Evolutionary conservation across 768 basidiomycete species (phyloP), one percentile per base, ranked within the genome.

Genomic region (Hericium coralloides): DNA sequence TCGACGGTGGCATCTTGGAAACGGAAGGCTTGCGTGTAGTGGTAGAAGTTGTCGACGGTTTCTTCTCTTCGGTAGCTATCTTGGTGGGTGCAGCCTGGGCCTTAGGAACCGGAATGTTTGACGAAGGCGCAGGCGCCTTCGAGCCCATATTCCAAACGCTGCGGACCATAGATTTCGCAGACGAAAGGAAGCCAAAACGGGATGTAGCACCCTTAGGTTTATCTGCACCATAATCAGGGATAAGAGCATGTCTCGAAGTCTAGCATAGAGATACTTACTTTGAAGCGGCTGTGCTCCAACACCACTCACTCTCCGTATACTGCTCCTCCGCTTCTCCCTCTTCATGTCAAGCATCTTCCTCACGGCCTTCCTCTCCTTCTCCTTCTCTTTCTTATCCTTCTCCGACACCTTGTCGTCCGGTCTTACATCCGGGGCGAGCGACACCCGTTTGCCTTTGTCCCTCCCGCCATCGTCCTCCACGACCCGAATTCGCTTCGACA

Each of bases 81-180:
- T 53, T 52, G 5, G 59, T 59, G 17, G 55, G 58, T 43, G 59
- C 55, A 4, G 67, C 47, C 6, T 31, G 31, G 31, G 10, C 8
- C 58, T 70, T 75, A 39, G 68, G 59, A 18, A 66, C 62, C 9
- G 68, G 65, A 15, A 69, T 61, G 38, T 55, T 68, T 5, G 70
- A 63, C 10, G 60, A 53, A 9, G 67, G 52, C 15, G 68, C 52
- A 12, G 52, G 57, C 4, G 60, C 65, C 18, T 66, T 69, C 12
- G 67, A 71, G 23, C 77, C 80, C 61, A 85, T 75, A 62, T 81
- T 83, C 87, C 87, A 90, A 1, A 91, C 86, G 60, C 79, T 87
- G 63, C 78, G 74, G 4, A 90, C 87, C 3, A 90, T 71, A 0
- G 80, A 79, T 67, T 88, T 90, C 8, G 89, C 83, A 20, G 76